phyloP scores from a whole-genome alignment of 106 monocot species.

The Dendrobium huoshanense region DNA sequence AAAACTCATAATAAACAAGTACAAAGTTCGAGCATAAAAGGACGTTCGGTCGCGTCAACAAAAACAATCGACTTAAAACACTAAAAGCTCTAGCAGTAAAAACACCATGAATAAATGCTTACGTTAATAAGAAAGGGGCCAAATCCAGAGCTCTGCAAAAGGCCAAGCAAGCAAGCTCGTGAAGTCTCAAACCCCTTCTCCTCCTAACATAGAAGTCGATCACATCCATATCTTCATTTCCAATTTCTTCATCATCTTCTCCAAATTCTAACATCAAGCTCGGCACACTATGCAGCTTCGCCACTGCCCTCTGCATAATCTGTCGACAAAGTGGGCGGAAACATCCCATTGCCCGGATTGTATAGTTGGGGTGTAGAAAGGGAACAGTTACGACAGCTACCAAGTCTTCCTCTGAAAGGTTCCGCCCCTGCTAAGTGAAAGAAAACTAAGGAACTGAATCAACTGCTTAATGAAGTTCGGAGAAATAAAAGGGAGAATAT shows the following conservation, averaged over 20 bases:
- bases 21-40: neutral
- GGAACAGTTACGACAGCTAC: slow-evolving; percentile 57
- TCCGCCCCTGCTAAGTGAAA: slow-evolving; percentile 17
- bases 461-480: neutral
- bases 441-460: neutral
- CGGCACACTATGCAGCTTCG: slow-evolving; percentile 24
- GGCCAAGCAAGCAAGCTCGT: slow-evolving; percentile 77
- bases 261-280: slow-evolving; percentile 16
- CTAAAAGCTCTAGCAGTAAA: neutral
- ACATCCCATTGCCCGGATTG: slow-evolving; percentile 76
- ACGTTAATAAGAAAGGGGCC: slow-evolving; percentile 58
- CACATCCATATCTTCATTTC: slow-evolving; percentile 41
- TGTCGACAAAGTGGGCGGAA: slow-evolving; percentile 55
- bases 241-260: slow-evolving; percentile 36
- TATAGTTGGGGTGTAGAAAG: slow-evolving; percentile 81
- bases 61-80: neutral
- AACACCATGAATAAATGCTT: neutral
- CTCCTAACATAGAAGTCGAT: slow-evolving; percentile 64
- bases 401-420: slow-evolving; percentile 33
- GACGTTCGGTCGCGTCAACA: neutral
- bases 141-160: slow-evolving; percentile 72
- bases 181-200: slow-evolving; percentile 60
- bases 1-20: neutral
- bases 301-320: slow-evolving; percentile 41
- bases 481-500: neutral